A percentile compares a stretch with the other conserved stretches of the same genome.
Conservation (phyloP, 83 land plant genomes). For the Picea engelmannii region DNA sequence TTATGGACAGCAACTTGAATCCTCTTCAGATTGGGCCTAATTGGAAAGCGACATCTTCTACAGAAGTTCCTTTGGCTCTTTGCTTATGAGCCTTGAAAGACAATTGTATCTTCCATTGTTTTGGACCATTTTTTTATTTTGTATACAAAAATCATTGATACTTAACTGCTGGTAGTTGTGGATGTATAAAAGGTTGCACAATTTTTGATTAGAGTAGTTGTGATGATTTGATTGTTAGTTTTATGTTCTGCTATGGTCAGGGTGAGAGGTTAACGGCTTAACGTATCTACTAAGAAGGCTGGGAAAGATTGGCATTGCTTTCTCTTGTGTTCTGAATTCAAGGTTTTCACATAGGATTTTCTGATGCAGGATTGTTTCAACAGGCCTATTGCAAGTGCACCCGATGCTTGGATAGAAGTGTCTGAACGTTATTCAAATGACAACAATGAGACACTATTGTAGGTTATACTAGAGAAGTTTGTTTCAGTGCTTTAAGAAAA, state of each 20-base stretch:
- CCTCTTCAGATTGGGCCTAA: background rate
- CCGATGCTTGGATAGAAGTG: conserved; percentile 94
- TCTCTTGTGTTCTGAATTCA: background rate
- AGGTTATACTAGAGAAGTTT: conserved; percentile 15
- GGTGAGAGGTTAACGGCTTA: background rate
- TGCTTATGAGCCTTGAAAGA: background rate
- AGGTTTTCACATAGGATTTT: background rate
- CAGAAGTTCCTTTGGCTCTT: background rate
- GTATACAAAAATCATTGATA: background rate
- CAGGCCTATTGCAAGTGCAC: conserved; percentile 94
- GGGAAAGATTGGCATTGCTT: background rate
- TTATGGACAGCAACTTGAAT: background rate
- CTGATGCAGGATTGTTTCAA: conserved; percentile 85
- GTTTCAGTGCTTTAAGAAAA: background rate
- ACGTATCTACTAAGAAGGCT: background rate
- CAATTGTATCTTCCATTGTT: background rate
- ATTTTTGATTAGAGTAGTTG: background rate
- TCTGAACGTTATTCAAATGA: conserved; percentile 86
- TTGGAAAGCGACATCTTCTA: background rate
- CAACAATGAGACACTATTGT: conserved; percentile 85
- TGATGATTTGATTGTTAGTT: background rate
- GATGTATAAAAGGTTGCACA: no score
- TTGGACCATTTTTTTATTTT: background rate
- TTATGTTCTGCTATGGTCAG: background rate
- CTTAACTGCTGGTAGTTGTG: no score